phyloP scores from a whole-genome alignment of 2,329 filamentous ascomycete species.

The Drechslerella coelobrocha region DNA sequence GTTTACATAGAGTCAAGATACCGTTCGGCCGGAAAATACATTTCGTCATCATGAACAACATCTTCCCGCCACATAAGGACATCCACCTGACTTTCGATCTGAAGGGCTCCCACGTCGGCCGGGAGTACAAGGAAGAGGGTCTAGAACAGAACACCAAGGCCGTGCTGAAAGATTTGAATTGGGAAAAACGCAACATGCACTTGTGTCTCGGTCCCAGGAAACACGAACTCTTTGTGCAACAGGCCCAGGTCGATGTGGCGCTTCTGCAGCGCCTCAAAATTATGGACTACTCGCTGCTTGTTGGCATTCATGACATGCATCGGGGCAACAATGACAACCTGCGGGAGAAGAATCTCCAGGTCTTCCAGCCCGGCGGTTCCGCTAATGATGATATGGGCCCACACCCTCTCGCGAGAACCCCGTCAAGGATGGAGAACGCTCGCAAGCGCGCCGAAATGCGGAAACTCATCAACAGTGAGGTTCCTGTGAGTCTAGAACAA shows the following conservation, averaged over 20 bases:
- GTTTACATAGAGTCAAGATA: constrained; percentile 95
- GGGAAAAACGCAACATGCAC: constrained; percentile 83
- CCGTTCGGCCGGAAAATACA: constrained; percentile 98
- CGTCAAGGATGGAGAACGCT: constrained; percentile 89
- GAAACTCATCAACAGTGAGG: constrained; percentile 89
- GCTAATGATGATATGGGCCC: constrained; percentile 69
- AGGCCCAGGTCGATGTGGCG: constrained; percentile 84
- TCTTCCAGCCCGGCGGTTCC: constrained; percentile 61
- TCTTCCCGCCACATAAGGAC: constrained; percentile 95
- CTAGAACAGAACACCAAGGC: constrained; percentile 87
- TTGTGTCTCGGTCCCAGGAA: constrained; percentile 89
- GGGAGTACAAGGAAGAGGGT: constrained; percentile 88
- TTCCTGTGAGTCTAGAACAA: constrained; percentile 89
- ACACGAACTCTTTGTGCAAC: constrained; percentile 84
- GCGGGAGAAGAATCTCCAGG: constrained; percentile 83
- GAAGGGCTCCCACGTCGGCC: constrained; percentile 92
- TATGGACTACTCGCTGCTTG: constrained; percentile 97
- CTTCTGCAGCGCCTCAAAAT: constrained; percentile 88
- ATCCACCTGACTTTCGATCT: constrained; percentile 97
- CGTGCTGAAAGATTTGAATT: constrained; percentile 95
- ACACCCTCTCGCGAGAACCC: constrained; percentile 80
- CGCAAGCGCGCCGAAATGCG: constrained; percentile 89
- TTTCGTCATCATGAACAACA: constrained; percentile 99
- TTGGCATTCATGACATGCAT: constrained; percentile 89
- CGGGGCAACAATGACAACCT: constrained; percentile 96